phyloP scores from a whole-genome alignment of 305 asterid genomes.

The Solanum hybrid region DNA sequence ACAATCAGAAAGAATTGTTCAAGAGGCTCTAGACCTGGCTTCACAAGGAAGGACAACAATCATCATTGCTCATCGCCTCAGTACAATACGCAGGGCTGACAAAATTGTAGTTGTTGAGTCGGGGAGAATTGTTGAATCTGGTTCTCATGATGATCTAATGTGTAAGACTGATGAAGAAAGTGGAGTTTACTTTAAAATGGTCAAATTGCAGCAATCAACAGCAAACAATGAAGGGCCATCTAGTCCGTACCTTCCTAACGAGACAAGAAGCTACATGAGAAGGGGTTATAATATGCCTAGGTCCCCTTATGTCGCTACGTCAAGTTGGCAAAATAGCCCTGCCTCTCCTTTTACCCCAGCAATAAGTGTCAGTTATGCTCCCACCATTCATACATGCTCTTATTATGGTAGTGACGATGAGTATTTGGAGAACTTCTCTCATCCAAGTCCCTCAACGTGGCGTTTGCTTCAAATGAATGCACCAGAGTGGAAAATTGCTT shows the following conservation, averaged over 20 bases:
- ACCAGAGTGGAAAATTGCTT: conserved; percentile 51
- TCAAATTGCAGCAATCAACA: conserved; percentile 36
- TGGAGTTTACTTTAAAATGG: conserved; percentile 48
- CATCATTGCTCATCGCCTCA: conserved; percentile 58
- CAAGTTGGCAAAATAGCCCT: conserved; percentile 33
- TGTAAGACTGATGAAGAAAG: conserved; percentile 15
- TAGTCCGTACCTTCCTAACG: not conserved
- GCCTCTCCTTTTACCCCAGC: conserved; percentile 31
- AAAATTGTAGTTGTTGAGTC: conserved; percentile 46
- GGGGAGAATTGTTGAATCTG: conserved; percentile 54
- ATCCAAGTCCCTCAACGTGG: conserved; percentile 25
- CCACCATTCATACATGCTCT: conserved; percentile 28
- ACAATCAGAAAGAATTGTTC: conserved; percentile 63
- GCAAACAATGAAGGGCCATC: not conserved
- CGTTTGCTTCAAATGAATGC: conserved; percentile 38
- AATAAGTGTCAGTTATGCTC: conserved; percentile 17
- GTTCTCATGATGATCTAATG: conserved; percentile 59
- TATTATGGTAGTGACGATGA: conserved; percentile 27
- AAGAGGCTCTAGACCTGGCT: conserved; percentile 56
- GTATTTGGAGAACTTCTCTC: not conserved
- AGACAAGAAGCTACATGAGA: not conserved
- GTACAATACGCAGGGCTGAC: conserved; percentile 42
- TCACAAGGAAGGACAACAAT: conserved; percentile 59
- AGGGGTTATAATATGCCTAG: not conserved
- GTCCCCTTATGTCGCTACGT: conserved; percentile 9